Conservation (phyloP, 2,329 filamentous ascomycete species). For the Amphichorda felina region DNA sequence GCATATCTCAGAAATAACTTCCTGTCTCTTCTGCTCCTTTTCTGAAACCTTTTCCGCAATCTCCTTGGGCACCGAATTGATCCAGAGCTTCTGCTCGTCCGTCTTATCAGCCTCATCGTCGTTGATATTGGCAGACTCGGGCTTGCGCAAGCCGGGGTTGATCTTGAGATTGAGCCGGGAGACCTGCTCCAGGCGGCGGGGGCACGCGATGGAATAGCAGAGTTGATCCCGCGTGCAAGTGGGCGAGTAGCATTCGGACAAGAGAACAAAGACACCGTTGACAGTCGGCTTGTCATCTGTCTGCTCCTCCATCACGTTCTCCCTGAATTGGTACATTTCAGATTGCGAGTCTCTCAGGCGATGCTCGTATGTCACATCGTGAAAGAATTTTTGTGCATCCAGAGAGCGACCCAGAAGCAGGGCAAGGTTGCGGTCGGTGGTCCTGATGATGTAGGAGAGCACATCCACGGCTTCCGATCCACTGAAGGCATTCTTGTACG, state of each 20-base stretch:
- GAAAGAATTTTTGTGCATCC: conserved; percentile 97
- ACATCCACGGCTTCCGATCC: conserved; percentile 93
- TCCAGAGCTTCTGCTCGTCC: conserved; percentile 97
- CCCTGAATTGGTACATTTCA: conserved; percentile 94
- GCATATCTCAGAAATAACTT: conserved; percentile 96
- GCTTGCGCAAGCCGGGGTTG: conserved; percentile 69
- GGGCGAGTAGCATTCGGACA: conserved; percentile 96
- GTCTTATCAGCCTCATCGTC: conserved; percentile 77
- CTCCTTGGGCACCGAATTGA: conserved; percentile 95
- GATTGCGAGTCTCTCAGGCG: conserved; percentile 84
- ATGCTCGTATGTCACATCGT: conserved; percentile 98
- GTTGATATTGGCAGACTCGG: conserved; percentile 43
- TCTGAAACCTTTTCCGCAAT: conserved; percentile 83
- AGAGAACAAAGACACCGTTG: conserved; percentile 89
- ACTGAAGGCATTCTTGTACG: conserved; percentile 95
- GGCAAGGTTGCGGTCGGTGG: conserved; percentile 88
- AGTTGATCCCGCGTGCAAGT: conserved; percentile 92
- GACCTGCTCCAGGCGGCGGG: conserved; percentile 85
- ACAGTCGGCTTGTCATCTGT: conserved; percentile 62
- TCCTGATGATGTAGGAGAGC: conserved; percentile 93
- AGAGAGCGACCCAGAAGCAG: conserved; percentile 81
- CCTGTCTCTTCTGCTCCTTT: conserved; percentile 91
- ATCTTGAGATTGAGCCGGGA: conserved; percentile 88
- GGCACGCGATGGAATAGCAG: conserved; percentile 97
- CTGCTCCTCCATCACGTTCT: conserved; percentile 77